Base-by-base conservation (phyloP, 2,329 filamentous ascomycete species). In the Aschersonia sp. region DNA sequence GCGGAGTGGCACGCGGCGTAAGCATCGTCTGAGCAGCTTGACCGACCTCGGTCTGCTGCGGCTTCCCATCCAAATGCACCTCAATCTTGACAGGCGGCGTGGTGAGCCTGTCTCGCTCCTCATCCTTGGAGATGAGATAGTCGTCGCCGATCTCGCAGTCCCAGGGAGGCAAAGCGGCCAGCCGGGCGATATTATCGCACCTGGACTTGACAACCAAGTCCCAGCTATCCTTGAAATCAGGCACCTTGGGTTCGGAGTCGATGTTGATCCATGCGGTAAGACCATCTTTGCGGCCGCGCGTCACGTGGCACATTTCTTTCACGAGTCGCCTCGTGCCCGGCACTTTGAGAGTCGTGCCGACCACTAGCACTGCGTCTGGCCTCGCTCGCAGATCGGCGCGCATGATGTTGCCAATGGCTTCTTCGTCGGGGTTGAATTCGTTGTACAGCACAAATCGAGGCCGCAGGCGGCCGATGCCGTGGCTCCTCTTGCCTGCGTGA, bases 361-460 rank as follows among this genome's bases (percentile, higher is more conserved):
- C 92, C 31, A 98, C 92, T 55, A 98, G 81, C 30, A 98, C 77
- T 20, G 89, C 89, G 62, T 97, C 92, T 0, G 92, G 91, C 40
- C 89, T 77, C 42, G 83, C 78, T 51, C 88, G 84, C 50, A 97
- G 70, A 61, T 98, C 92, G 4, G 89, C 83, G 54, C 80, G 81
- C 46, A 89, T 88, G 41, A 95, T 89, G 29, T 86, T 86, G 43
- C 91, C 89, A 61, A 98, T 98, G 10, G 92, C 91, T 56, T 96
- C 91, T 55, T 92, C 88, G 54, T 98, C 92, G 0, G 92, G 92
- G 60, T 97, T 96, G 62, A 87, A 84, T 64, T 98, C 92, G 61
- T 97, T 96, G 70, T 98, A 98, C 7, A 98, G 75, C 4, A 97
- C 91, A 70, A 98, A 96, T 49, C 92, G 80, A 29, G 92, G 92